These are phyloP conservation scores for Aspergillus incahuasiensis DNA, from an alignment of 495 filamentous ascomycete genomes.

Conservation along the genomic window DNA sequence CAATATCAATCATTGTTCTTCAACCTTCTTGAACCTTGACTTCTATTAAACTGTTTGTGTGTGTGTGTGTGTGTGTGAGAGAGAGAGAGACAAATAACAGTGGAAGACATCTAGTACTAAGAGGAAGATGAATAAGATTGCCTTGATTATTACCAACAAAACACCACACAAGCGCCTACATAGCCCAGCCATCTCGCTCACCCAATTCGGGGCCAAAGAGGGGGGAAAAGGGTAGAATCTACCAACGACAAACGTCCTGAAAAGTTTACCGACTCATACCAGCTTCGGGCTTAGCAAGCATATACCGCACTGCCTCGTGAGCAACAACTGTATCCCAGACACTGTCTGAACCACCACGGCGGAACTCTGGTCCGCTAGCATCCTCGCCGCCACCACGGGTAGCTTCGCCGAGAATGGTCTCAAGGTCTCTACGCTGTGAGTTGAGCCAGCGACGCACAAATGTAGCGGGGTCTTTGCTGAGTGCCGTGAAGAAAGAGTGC, in stretches of 20 bases:
- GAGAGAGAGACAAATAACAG: too few species aligned
- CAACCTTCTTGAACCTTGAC: too few species aligned
- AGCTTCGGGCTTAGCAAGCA: conserved; percentile 45
- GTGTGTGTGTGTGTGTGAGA: too few species aligned
- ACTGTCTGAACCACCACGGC: conserved; percentile 48
- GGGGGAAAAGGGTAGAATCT: conserved; percentile 15
- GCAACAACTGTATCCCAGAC: conserved; percentile 51
- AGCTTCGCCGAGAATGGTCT: conserved; percentile 81
- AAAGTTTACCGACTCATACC: conserved; percentile 20
- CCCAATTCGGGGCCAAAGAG: conserved; percentile 4
- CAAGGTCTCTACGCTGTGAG: conserved; percentile 84
- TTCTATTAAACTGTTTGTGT: too few species aligned
- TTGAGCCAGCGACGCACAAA: conserved; percentile 82
- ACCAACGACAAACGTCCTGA: neutral
- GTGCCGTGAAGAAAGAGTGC: conserved; percentile 71
- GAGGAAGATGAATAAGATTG: neutral
- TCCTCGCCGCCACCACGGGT: conserved; percentile 63
- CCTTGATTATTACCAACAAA: conserved; percentile 21
- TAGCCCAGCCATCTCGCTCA: neutral
- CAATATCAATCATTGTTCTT: too few species aligned
- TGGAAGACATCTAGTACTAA: neutral
- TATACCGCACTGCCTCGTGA: conserved; percentile 45
- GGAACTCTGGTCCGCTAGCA: conserved; percentile 54
- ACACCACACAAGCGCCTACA: conserved; percentile 38
- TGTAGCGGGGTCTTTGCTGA: conserved; percentile 73